Conservation (phyloP, 352 stramenopile species). For the Pythium angustatum region DNA sequence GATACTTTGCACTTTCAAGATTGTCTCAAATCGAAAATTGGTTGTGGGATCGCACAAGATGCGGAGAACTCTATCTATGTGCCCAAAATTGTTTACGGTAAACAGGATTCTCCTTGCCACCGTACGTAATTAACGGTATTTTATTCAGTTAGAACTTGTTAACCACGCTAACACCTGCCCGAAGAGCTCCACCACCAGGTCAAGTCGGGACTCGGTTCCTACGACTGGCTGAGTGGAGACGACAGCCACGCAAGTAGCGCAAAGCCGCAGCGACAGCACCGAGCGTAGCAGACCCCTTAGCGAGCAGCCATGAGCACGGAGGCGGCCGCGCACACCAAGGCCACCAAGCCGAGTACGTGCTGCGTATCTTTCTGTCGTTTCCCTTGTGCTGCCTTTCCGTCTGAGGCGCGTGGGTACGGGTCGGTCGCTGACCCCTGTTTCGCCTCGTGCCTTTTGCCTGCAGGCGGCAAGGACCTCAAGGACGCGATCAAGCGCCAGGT, state of each 20-base stretch:
- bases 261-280: neutral
- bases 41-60: too few relatives aligned
- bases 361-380: neutral
- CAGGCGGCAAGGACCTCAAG: slow-evolving; percentile 60
- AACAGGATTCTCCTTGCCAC: too few relatives aligned
- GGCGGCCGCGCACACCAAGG: slow-evolving; percentile 21
- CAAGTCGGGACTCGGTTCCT: too few relatives aligned
- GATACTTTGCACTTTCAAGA: neutral
- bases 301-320: slow-evolving; percentile 29
- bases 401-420: too few relatives aligned
- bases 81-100: neutral
- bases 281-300: neutral
- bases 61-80: too few relatives aligned
- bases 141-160: too few relatives aligned
- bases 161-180: neutral
- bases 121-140: too few relatives aligned
- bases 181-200: slow-evolving; percentile 20
- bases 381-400: too few relatives aligned
- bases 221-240: slow-evolving; percentile 30
- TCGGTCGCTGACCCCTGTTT: too few relatives aligned
- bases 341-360: slow-evolving; percentile 21
- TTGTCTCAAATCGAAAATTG: neutral
- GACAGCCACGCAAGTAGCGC: slow-evolving; percentile 5
- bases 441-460: neutral
- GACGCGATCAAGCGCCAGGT: slow-evolving; percentile 84